Evolutionary conservation across 305 asterid species (phyloP).

Genomic region (Lippia alba): DNA sequence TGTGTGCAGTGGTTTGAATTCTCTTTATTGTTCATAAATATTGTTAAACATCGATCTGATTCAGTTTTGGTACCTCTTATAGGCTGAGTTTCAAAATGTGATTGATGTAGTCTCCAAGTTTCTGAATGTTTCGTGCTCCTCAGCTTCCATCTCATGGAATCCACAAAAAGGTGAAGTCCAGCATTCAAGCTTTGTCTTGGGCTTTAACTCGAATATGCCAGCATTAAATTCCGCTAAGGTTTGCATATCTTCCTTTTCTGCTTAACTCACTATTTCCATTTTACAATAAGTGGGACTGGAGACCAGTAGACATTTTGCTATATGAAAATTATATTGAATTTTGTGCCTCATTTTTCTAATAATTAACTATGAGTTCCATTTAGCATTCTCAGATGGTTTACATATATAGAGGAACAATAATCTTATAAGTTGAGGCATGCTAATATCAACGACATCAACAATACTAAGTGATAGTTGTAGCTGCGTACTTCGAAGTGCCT

Average conservation of each 20-base stretch:
- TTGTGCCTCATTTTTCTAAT: neutral
- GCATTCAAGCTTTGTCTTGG: slow-evolving; percentile 79
- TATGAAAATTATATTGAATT: neutral
- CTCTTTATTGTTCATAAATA: neutral
- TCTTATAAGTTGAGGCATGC: neutral
- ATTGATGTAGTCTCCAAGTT: slow-evolving; percentile 77
- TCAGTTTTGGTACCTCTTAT: slow-evolving; percentile 15
- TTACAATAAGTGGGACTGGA: neutral
- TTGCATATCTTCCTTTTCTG: slow-evolving; percentile 22
- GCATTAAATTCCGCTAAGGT: slow-evolving; percentile 89
- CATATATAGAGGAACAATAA: neutral
- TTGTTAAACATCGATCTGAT: slow-evolving; percentile 1
- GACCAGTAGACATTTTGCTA: neutral
- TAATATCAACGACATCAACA: neutral
- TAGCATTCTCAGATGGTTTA: neutral
- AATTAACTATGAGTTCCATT: slow-evolving; percentile 1
- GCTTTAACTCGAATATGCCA: slow-evolving; percentile 69
- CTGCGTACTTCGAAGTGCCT: slow-evolving; percentile 5
- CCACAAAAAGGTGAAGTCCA: slow-evolving; percentile 69
- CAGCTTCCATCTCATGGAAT: slow-evolving; percentile 92
- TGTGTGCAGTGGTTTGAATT: slow-evolving; percentile 13
- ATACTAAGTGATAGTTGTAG: neutral
- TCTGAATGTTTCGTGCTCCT: slow-evolving; percentile 62
- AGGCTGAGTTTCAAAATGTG: slow-evolving; percentile 92
- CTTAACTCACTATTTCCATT: slow-evolving; percentile 10